Percentiles rank a stretch among this genome's conserved stretches.
Conservation (phyloP, 495 filamentous ascomycete genomes). For the Hypoxylon subgilvum region DNA sequence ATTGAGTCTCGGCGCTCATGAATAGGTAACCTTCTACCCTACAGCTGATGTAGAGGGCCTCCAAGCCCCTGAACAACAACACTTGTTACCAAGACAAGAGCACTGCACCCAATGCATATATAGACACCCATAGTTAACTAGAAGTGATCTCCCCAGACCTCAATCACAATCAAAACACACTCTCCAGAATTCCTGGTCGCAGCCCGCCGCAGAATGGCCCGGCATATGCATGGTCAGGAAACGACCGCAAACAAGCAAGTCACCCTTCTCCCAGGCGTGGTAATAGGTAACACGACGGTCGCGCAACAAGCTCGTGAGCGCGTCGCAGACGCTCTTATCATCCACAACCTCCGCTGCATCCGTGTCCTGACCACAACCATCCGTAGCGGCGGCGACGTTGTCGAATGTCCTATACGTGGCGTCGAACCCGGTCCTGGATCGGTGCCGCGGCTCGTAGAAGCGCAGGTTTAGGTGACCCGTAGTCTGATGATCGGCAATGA, state of each 20-base stretch:
- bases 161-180: slow-evolving; percentile 23
- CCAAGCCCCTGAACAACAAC: too few species aligned
- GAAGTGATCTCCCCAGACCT: too few species aligned
- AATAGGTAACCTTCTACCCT: too few species aligned
- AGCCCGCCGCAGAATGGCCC: slow-evolving; percentile 46
- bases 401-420: slow-evolving; percentile 55
- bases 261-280: slow-evolving; percentile 60
- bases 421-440: slow-evolving; percentile 55
- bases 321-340: slow-evolving; percentile 21
- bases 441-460: slow-evolving; percentile 62
- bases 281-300: slow-evolving; percentile 57
- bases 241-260: slow-evolving; percentile 63
- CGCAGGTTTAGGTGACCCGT: slow-evolving; percentile 54
- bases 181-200: slow-evolving; percentile 26
- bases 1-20: too few species aligned
- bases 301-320: slow-evolving; percentile 48
- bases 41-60: too few species aligned
- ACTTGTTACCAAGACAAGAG: too few species aligned
- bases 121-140: too few species aligned
- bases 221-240: slow-evolving; percentile 59
- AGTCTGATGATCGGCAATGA: slow-evolving; percentile 55
- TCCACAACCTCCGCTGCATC: background rate
- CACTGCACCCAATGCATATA: too few species aligned
- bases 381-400: slow-evolving; percentile 35
- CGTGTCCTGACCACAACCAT: background rate